Evolutionary conservation across 2,329 filamentous ascomycete species (phyloP), one percentile per base, ranked within the genome.

Genomic region (Neonectria ditissima): DNA sequence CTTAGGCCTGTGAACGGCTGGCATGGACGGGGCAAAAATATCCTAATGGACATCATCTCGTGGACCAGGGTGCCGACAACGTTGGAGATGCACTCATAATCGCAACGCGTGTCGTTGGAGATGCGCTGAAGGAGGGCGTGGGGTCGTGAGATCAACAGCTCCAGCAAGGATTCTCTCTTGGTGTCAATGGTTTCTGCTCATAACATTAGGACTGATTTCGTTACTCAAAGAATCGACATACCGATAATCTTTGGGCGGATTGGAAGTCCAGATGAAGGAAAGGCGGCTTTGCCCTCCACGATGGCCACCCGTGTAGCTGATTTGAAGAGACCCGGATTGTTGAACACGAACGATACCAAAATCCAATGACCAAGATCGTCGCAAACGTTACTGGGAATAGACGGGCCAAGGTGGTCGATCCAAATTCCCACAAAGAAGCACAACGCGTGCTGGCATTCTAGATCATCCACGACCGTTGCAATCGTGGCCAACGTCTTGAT

Each of bases 391-490:
- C 8, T 37, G 3, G 51, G 57, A n/a, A 48, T 14, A 32, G 24
- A 20, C 18, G 26, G 14, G 34, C 50, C 28, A 7, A 69, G 18
- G 11, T 63, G 48, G 24, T n/a, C 5, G 6, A 66, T 11, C 68
- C 67, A 70, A 3, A n/a, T 5, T 3, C 58, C 56, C 5, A 52
- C 61, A 47, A 68, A 53, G 26, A 61, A 63, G 30, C 44, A 55
- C 2, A 67, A 30, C 2, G 69, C 59, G 11, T 63, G 32, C n/a
- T 62, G 60, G 39, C 69, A 71, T 39, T 63, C 50, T 52, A 71
- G 48, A 24, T 71, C 66, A 28, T 71, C 66, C 2, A 65, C 66
- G 11, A 70, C 26, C 8, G 52, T 53, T 1, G 69, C 48, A 14
- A 71, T 60, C 9, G 28, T 45, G 5, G 67, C 64, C 10, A 71